A percentile compares a stretch with the other conserved stretches of the same genome.
Conservation (phyloP, 345 rosid species). For the Gossypioides kirkii region DNA sequence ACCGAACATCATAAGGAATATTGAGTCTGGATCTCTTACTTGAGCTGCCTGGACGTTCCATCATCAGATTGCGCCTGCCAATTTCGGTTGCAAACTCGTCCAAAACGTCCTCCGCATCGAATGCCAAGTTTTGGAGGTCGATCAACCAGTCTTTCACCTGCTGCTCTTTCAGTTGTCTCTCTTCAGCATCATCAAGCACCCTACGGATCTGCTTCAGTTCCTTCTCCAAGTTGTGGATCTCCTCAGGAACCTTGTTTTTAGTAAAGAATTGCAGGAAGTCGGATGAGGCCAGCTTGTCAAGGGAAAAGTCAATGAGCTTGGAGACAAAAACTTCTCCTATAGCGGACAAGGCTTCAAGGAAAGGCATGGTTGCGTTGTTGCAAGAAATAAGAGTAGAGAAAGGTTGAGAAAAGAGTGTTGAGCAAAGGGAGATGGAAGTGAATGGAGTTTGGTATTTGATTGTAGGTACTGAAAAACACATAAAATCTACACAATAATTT, state of each 20-base stretch:
- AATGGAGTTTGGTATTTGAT: too few species aligned
- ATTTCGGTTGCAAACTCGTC: slow-evolving; percentile 21
- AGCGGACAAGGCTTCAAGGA: background rate
- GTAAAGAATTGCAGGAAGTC: background rate
- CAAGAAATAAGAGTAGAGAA: background rate
- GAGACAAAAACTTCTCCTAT: background rate
- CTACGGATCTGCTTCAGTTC: slow-evolving; percentile 1
- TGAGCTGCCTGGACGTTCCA: background rate
- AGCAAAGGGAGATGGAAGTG: background rate
- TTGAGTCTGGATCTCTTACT: too few species aligned
- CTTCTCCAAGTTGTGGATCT: background rate
- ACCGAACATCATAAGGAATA: too few species aligned
- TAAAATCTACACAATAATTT: too few species aligned
- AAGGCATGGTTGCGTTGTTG: background rate
- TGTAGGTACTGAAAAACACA: too few species aligned
- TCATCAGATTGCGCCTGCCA: background rate
- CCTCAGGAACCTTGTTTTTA: background rate
- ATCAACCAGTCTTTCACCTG: slow-evolving; percentile 8
- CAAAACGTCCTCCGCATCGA: slow-evolving; percentile 26
- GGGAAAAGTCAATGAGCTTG: background rate
- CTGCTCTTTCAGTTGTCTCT: slow-evolving; percentile 6
- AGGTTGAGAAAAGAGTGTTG: background rate
- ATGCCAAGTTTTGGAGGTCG: slow-evolving; percentile 7
- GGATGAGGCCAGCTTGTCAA: background rate
- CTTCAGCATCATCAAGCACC: slow-evolving; percentile 22